Percentiles rank a stretch among this genome's conserved stretches.
Evolutionary conservation across 1,139 yeast genomes (phyloP).

Genomic region (Casaregolazyma lundiana): DNA sequence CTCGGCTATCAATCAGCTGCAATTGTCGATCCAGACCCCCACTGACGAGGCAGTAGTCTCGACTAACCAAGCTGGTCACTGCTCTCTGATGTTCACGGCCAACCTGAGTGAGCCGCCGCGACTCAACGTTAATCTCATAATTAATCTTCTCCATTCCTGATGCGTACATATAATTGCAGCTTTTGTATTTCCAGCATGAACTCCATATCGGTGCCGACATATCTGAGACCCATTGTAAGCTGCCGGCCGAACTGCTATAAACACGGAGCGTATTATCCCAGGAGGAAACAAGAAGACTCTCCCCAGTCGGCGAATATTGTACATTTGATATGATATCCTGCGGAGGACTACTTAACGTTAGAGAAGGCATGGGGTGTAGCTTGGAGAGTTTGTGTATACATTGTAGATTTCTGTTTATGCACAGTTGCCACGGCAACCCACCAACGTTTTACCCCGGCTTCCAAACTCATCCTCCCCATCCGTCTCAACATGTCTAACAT

Average conservation of each 20-base stretch:
- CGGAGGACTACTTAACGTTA: slow-evolving; percentile 24
- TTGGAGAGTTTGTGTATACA: too few species aligned
- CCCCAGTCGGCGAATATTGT: slow-evolving; percentile 25
- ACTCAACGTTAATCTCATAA: slow-evolving; percentile 26
- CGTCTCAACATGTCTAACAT: slow-evolving; percentile 9
- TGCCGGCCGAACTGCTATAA: slow-evolving; percentile 24
- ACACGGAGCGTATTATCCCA: slow-evolving; percentile 35
- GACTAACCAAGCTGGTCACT: slow-evolving; percentile 30
- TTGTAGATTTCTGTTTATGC: background rate
- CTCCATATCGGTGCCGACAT: slow-evolving; percentile 32
- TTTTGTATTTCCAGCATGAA: slow-evolving; percentile 29
- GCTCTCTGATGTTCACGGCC: slow-evolving; percentile 35
- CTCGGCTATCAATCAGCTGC: slow-evolving; percentile 37
- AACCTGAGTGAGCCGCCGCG: slow-evolving; percentile 22
- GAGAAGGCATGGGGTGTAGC: slow-evolving; percentile 5
- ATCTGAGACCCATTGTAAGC: slow-evolving; percentile 17
- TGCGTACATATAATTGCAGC: slow-evolving; percentile 17
- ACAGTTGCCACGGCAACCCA: background rate
- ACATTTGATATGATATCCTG: slow-evolving; percentile 30
- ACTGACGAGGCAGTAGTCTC: slow-evolving; percentile 38
- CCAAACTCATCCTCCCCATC: background rate
- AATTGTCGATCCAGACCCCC: slow-evolving; percentile 55
- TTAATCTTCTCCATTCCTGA: slow-evolving; percentile 30
- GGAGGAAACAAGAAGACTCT: slow-evolving; percentile 32
- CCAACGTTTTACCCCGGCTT: slow-evolving; percentile 1